A percentile compares a stretch with the other conserved stretches of the same genome.
Evolutionary conservation across 225 moss, liverwort and hornwort genomes (phyloP).

Genomic region (Ulota crispa): DNA sequence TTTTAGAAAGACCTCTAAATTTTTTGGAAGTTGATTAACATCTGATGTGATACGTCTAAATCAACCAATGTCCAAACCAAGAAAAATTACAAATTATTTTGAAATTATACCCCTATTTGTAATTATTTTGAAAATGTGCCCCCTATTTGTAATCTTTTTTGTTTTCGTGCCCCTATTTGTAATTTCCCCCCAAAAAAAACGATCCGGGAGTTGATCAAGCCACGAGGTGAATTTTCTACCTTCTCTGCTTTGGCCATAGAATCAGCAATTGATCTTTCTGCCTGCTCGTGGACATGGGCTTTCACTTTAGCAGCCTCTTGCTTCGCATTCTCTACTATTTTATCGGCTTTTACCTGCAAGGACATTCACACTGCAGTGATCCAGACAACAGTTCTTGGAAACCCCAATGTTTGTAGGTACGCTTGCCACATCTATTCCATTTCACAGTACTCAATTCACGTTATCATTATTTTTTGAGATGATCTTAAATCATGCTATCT

Average conservation of each 20-base stretch:
- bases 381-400: background rate
- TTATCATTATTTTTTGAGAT: background rate
- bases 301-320: conserved; percentile 66
- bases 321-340: conserved; percentile 66
- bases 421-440: background rate
- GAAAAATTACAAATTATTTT: too few species aligned
- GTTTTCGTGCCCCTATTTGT: too few species aligned
- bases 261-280: conserved; percentile 71
- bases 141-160: too few species aligned
- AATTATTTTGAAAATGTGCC: too few species aligned
- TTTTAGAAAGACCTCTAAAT: too few species aligned
- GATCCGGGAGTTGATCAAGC: background rate
- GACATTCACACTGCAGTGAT: background rate
- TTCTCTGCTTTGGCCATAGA: conserved; percentile 55
- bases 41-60: too few species aligned
- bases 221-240: conserved; percentile 33
- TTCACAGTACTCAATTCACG: background rate
- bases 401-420: background rate
- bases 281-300: conserved; percentile 58
- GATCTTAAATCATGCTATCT: background rate
- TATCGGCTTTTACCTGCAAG: conserved; percentile 70
- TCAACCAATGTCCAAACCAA: too few species aligned
- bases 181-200: too few species aligned
- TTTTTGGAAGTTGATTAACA: too few species aligned
- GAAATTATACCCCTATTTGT: too few species aligned